These are phyloP conservation scores for Singerocomus rubriflavus DNA, from an alignment of 1,284 basidiomycete genomes.

Conservation along the genomic window DNA sequence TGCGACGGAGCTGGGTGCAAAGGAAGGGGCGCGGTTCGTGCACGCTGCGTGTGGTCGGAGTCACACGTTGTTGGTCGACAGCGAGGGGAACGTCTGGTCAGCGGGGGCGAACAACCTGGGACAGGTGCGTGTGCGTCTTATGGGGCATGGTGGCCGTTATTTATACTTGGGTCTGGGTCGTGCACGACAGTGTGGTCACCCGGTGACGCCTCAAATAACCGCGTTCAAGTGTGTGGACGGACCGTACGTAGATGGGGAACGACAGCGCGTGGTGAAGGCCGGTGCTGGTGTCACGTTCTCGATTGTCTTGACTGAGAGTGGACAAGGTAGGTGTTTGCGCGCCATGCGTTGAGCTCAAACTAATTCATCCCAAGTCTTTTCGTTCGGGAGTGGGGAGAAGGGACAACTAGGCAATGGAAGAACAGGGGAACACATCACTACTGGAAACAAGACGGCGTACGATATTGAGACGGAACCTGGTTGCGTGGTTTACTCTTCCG, in stretches of 20 bases:
- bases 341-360: conserved; percentile 6
- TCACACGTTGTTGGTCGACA: conserved; percentile 83
- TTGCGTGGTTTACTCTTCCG: conserved; percentile 32
- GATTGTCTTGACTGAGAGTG: conserved; percentile 74
- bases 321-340: conserved; percentile 53
- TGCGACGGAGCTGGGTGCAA: conserved; percentile 60
- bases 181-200: conserved; percentile 63
- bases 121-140: conserved; percentile 51
- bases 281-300: conserved; percentile 85
- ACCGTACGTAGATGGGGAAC: conserved; percentile 49
- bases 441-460: conserved; percentile 78
- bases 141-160: background rate
- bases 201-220: conserved; percentile 58
- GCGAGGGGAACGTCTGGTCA: conserved; percentile 79
- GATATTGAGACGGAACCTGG: conserved; percentile 78
- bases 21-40: conserved; percentile 65
- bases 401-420: conserved; percentile 91
- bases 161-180: conserved; percentile 7
- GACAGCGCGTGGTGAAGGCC: conserved; percentile 68
- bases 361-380: conserved; percentile 56
- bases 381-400: conserved; percentile 89
- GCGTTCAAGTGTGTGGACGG: conserved; percentile 64
- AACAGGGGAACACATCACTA: conserved; percentile 85
- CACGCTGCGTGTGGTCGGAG: conserved; percentile 79
- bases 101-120: conserved; percentile 83